Evolutionary conservation across 2,329 filamentous ascomycete species (phyloP), one percentile per base, ranked within the genome.

Genomic region (Colletotrichum liaoningense): DNA sequence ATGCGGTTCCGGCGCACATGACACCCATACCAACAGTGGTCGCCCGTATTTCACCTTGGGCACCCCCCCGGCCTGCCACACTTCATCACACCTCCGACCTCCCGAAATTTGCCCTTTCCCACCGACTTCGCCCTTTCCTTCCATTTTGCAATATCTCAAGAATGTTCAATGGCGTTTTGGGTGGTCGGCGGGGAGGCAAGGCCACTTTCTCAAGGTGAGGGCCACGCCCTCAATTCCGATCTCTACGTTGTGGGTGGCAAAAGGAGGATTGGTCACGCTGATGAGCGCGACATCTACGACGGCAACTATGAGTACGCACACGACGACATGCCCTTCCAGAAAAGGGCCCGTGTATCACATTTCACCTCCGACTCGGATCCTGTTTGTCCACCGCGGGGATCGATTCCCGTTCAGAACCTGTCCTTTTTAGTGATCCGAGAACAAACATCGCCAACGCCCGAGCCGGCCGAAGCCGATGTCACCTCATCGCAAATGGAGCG

Each of bases 381-480:
- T 7, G 26, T 19, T 54, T 66, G 24, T 52, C 56, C 62, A 28
- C 67, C 75, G 3, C 75, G 73, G 46, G 77, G 79, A 35, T 80
- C 81, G 9, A 74, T 81, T 16, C 78, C 80, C 16, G 76, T 79
- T 35, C 80, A 79, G 54, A 82, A 82, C 60, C 74, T 78, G 57
- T 79, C 82, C 22, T 84, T 85, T 75, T 77, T 84, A 26, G 80
- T 85, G 42, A 84, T 85, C 60, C 81, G 81, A 30, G 82, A 85
- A 72, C 79, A 79, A 69, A 76, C 74, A 67, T 75, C 77, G 77
- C 74, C 79, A 77, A 46, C 75, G 74, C 55, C 74, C 65, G 68
- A 63, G 14, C 67, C 66, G 7, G 55, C 49, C 12, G 42, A 69
- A 35, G 65, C 76, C 69, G 73, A 74, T 56, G 66, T 76, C 42